Conservation (phyloP, 1,284 basidiomycete species). For the Thelephora terrestris region DNA sequence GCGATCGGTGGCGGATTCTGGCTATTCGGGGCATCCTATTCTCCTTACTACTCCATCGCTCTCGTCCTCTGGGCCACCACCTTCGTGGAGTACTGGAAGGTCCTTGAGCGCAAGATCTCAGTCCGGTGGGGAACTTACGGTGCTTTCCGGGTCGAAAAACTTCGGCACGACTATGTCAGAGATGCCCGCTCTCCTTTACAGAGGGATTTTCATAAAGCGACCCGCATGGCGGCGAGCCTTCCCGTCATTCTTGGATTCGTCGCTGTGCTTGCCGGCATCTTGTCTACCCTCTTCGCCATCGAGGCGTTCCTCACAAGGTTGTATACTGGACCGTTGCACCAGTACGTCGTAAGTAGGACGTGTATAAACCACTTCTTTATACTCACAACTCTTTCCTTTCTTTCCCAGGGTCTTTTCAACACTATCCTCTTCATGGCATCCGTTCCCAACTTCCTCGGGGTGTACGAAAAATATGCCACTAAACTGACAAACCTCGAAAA, state of each 20-base stretch:
- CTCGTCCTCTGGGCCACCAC: conserved; percentile 72
- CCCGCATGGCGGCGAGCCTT: conserved; percentile 59
- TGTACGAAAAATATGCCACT: conserved; percentile 66
- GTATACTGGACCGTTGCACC: conserved; percentile 80
- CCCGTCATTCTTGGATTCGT: conserved; percentile 78
- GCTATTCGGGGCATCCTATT: conserved; percentile 62
- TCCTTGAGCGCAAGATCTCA: conserved; percentile 71
- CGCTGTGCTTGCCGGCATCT: conserved; percentile 52
- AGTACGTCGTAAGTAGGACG: conserved; percentile 51
- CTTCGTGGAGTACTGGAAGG: conserved; percentile 88
- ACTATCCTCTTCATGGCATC: conserved; percentile 78
- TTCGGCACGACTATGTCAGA: conserved; percentile 55
- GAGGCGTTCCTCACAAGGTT: conserved; percentile 82
- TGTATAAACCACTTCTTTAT: neutral
- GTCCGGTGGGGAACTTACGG: conserved; percentile 75
- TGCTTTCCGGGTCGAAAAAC: conserved; percentile 67
- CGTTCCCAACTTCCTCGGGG: conserved; percentile 75
- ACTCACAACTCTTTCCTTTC: conserved; percentile 2
- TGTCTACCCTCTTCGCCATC: conserved; percentile 77
- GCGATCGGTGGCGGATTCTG: conserved; percentile 49
- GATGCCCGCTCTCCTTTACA: conserved; percentile 21
- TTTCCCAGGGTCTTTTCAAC: conserved; percentile 60
- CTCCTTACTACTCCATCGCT: conserved; percentile 66
- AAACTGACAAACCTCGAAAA: conserved; percentile 87
- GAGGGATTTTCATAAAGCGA: conserved; percentile 39